A percentile compares a stretch with the other conserved stretches of the same genome.
Evolutionary conservation across 2,329 filamentous ascomycete species (phyloP).

Genomic region (Cryoendolithus antarcticus): DNA sequence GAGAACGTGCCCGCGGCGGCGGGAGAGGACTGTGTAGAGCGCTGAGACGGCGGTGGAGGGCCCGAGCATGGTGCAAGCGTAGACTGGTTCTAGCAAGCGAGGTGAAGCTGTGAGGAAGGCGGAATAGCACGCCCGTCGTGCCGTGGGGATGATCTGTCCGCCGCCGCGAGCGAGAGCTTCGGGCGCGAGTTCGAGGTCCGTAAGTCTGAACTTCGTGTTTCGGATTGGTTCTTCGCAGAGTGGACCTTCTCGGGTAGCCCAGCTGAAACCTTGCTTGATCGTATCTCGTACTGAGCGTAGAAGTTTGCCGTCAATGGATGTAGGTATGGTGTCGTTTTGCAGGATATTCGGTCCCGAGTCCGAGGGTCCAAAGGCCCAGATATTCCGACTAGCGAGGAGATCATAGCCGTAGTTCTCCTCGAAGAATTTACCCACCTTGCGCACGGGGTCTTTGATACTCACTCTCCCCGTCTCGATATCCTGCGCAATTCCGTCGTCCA

Average conservation of each 20-base stretch:
- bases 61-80: conserved; percentile 83
- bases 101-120: conserved; percentile 96
- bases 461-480: conserved; percentile 89
- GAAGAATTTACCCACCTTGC: conserved; percentile 92
- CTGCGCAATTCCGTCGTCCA: conserved; percentile 86
- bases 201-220: conserved; percentile 95
- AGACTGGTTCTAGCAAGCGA: conserved; percentile 91
- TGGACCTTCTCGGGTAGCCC: conserved; percentile 89
- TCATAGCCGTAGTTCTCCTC: conserved; percentile 97
- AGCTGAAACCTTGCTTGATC: conserved; percentile 90
- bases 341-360: conserved; percentile 91
- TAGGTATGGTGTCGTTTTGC: conserved; percentile 89
- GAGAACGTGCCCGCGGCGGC: conserved; percentile 81
- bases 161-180: conserved; percentile 92
- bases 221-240: conserved; percentile 98
- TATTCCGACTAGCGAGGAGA: conserved; percentile 81
- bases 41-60: conserved; percentile 79
- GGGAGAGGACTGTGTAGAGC: conserved; percentile 82
- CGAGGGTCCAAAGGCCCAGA: conserved; percentile 97
- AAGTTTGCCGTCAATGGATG: conserved; percentile 87
- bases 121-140: conserved; percentile 83
- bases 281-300: conserved; percentile 80
- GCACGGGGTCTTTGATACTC: conserved; percentile 81
- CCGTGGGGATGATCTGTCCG: conserved; percentile 93
- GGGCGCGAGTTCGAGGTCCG: conserved; percentile 71